phyloP scores from a whole-genome alignment of 1,284 basidiomycete genomes.

The Cutaneotrichosporon arboriforme region DNA sequence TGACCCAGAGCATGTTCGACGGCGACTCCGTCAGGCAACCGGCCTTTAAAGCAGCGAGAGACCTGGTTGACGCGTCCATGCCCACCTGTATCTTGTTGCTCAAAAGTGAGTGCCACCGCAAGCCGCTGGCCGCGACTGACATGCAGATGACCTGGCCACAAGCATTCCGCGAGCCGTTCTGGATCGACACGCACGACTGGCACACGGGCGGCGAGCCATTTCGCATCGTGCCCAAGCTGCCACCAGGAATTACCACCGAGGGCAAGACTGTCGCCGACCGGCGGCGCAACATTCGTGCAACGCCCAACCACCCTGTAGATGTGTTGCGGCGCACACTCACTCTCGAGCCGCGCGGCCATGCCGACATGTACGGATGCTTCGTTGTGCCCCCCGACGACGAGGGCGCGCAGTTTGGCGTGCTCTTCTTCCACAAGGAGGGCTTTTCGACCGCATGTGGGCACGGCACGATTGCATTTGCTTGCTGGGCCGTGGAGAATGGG shows the following conservation, averaged over 20 bases:
- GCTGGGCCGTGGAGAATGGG: conserved; percentile 47
- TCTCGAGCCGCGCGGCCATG: conserved; percentile 50
- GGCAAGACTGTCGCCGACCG: conserved; percentile 10
- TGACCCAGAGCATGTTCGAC: no score
- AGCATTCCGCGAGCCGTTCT: conserved; percentile 7
- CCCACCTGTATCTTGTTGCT: no score
- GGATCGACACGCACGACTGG: conserved; percentile 22
- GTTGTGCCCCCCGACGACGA: conserved; percentile 41
- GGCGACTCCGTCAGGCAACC: no score
- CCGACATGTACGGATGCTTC: conserved; percentile 53
- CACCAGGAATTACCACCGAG: not conserved
- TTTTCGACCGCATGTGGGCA: conserved; percentile 55
- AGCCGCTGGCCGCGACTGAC: no score
- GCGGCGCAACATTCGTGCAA: conserved; percentile 6
- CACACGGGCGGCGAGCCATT: conserved; percentile 29
- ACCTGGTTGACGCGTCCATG: no score
- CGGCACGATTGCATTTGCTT: conserved; percentile 52
- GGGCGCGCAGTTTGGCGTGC: conserved; percentile 50
- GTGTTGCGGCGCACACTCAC: conserved; percentile 16
- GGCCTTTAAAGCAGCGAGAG: no score
- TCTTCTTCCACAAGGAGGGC: conserved; percentile 54
- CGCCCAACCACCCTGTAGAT: conserved; percentile 17
- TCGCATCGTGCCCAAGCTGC: conserved; percentile 19
- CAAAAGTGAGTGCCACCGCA: no score
- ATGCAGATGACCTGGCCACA: no score